Evolutionary conservation across 78 protist genomes (phyloP).

Genomic region (Paratrimastix pyriformis): DNA sequence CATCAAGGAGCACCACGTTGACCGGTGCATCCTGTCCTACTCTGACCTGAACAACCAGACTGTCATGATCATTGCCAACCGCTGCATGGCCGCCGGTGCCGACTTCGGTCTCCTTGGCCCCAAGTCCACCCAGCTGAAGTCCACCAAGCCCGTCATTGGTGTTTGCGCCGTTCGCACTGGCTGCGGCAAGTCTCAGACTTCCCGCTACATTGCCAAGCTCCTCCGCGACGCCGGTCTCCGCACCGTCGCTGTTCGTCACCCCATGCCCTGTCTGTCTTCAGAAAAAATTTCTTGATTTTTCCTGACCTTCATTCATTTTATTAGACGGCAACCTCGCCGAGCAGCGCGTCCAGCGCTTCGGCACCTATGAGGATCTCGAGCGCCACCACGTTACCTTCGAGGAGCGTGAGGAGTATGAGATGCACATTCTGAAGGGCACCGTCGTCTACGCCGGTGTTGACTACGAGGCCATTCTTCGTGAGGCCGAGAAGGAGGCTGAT

Average conservation of each 20-base stretch:
- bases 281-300: too few species aligned
- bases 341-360: slow-evolving; percentile 21
- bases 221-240: too few species aligned
- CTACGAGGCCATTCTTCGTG: slow-evolving; percentile 11
- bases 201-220: slow-evolving; percentile 20
- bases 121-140: slow-evolving; percentile 1
- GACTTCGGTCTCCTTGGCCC: slow-evolving; percentile 22
- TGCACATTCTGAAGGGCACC: slow-evolving; percentile 6
- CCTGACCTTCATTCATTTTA: too few species aligned
- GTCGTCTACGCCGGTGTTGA: slow-evolving; percentile 35
- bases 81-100: slow-evolving; percentile 17
- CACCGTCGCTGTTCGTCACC: slow-evolving; percentile 28
- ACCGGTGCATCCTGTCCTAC: slow-evolving; percentile 23
- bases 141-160: slow-evolving; percentile 25
- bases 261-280: too few species aligned
- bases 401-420: slow-evolving; percentile 37
- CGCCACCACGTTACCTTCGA: slow-evolving; percentile 29
- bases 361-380: background rate
- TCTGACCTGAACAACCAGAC: slow-evolving; percentile 20
- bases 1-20: slow-evolving; percentile 21
- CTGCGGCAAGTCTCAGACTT: slow-evolving; percentile 35
- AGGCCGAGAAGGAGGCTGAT: slow-evolving; percentile 36
- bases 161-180: slow-evolving; percentile 32
- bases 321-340: slow-evolving; percentile 25
- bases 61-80: background rate